These are phyloP conservation scores for Vitis hybrid DNA, from an alignment of 177 flowering plant genomes.

Conservation along the genomic window DNA sequence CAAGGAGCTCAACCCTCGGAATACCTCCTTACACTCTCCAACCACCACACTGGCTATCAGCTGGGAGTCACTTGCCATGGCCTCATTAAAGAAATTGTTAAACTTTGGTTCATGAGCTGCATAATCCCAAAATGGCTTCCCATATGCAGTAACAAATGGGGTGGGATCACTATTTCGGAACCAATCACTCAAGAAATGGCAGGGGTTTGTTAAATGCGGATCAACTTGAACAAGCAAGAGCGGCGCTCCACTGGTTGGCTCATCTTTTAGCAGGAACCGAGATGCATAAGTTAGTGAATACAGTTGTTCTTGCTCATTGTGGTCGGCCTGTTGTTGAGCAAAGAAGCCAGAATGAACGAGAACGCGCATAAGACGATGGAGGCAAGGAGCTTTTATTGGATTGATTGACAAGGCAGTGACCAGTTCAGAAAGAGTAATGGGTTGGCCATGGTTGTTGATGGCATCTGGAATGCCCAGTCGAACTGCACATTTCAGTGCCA, in stretches of 20 bases:
- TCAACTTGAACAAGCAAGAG: conserved; percentile 1
- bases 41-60: background rate
- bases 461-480: conserved; percentile 30
- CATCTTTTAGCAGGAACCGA: conserved; percentile 16
- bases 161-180: conserved; percentile 6
- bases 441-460: conserved; percentile 27
- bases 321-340: background rate
- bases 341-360: conserved; percentile 29
- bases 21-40: conserved; percentile 11
- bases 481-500: conserved; percentile 30
- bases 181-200: conserved; percentile 16
- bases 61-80: conserved; percentile 21
- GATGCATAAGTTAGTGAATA: conserved; percentile 19
- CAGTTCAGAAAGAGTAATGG: conserved; percentile 14
- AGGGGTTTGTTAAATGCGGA: conserved; percentile 1
- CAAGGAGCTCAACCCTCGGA: conserved; percentile 23
- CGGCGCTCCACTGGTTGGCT: background rate
- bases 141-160: conserved; percentile 16
- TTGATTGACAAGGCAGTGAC: conserved; percentile 4
- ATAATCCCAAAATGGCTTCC: conserved; percentile 9
- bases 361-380: conserved; percentile 29
- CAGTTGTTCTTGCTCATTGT: conserved; percentile 1
- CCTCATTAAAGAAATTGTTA: conserved; percentile 10
- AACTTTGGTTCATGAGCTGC: conserved; percentile 3
- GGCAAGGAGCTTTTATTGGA: conserved; percentile 12